phyloP scores from a whole-genome alignment of 345 rosid genomes.

The Corchorus olitorius region DNA sequence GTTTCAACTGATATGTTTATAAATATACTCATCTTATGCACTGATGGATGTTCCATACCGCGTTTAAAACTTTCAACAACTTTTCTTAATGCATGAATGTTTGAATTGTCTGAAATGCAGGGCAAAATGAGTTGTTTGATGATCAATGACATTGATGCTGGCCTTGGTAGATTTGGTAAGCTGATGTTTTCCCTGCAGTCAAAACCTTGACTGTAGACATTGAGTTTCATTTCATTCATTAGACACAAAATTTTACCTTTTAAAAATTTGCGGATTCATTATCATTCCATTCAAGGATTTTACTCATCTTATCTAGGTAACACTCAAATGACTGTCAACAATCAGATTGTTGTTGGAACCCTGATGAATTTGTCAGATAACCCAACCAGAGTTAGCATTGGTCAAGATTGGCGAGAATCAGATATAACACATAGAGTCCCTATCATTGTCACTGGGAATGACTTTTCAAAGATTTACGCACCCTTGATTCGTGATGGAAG shows the following conservation, averaged over 20 bases:
- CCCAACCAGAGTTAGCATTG: conserved; percentile 93
- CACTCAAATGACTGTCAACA: conserved; percentile 94
- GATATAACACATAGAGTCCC: conserved; percentile 84
- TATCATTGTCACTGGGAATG: conserved; percentile 87
- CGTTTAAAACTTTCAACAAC: not conserved
- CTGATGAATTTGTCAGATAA: conserved; percentile 91
- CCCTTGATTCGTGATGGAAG: conserved; percentile 99
- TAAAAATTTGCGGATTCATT: not conserved
- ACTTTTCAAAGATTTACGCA: conserved; percentile 84
- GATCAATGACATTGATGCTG: conserved; percentile 97
- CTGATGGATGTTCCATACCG: not conserved
- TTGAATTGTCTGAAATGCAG: conserved; percentile 46
- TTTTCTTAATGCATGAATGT: not conserved
- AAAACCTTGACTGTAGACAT: conserved; percentile 6
- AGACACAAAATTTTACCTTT: not conserved
- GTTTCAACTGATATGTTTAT: not conserved
- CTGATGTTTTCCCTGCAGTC: conserved; percentile 11
- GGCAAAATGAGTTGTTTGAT: conserved; percentile 98
- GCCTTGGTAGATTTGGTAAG: conserved; percentile 97
- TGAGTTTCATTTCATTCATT: not conserved
- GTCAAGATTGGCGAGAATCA: conserved; percentile 94
- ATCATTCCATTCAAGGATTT: not conserved
- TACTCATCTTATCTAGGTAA: conserved; percentile 49
- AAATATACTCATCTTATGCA: not conserved
- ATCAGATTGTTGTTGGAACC: conserved; percentile 91